Evolutionary conservation across 2,329 filamentous ascomycete species (phyloP), one percentile per base, ranked within the genome.

Genomic region (Fonsecaea pedrosoi): DNA sequence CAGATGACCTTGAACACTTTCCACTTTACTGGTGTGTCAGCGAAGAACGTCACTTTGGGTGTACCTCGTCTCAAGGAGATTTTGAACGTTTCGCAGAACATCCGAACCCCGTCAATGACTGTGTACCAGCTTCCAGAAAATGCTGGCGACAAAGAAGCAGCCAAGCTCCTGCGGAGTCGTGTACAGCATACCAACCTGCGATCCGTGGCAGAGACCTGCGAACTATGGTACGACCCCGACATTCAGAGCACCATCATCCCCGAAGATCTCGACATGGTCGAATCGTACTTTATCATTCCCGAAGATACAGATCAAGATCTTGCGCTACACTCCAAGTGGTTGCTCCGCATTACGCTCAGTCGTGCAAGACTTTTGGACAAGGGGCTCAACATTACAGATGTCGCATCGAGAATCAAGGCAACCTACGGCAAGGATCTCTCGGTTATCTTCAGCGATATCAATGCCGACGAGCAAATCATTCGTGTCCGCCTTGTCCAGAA

Each of bases 1-100:
- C 95, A 99, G 84, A 99, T 99, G 95, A 99, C 95, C 1, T 83
- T 99, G 68, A 99, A 99, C 83, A 99, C 95, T 30, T 99, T 99
- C 90, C 95, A 99, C 85, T 99, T 99, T 79, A 94, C 95, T 79
- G 95, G 95, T 97, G 93, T 99, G 68, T 97, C 96, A 42, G 97
- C 94, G 30, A 99, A 99, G 90, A 99, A 99, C 85, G 94, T 99
- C 63, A 99, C 95, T 0, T 89, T 99, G 57, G 95, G 95, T 92
- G 95, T 99, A 53, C 95, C 95, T 53, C 94, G 95, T 89, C 87
- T 99, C 58, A 99, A 99, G 86, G 95, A 99, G 83, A 99, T 99
- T 88, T 86, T 99, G 65, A 99, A 99, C 78, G 89, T 99, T 66
- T 95, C 96, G 0, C 94, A 91, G 73, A 96, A 98, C 80, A 97